Percentiles rank a stretch among this genome's conserved stretches.
phyloP scores from a whole-genome alignment of 768 basidiomycete species.

The Cystofilobasidium macerans region DNA sequence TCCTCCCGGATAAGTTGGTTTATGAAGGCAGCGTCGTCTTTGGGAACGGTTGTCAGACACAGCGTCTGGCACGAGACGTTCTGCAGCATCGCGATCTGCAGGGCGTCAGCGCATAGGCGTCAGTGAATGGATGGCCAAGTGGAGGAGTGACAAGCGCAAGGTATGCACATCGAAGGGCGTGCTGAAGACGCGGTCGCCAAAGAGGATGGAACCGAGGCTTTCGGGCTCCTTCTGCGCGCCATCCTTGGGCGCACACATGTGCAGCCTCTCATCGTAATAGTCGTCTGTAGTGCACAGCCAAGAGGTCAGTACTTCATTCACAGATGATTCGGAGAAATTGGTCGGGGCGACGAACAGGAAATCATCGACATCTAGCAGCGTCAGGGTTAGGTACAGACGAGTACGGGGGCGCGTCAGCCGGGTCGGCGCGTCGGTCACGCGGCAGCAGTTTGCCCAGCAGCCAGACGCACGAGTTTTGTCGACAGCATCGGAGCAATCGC shows the following conservation, averaged over 20 bases:
- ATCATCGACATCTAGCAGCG: constrained; percentile 71
- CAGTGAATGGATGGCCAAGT: background rate
- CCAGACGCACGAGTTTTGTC: constrained; percentile 53
- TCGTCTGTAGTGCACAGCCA: constrained; percentile 54
- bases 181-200: constrained; percentile 87
- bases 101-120: background rate
- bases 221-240: constrained; percentile 55
- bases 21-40: constrained; percentile 72
- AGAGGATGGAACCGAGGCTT: constrained; percentile 83
- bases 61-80: constrained; percentile 62
- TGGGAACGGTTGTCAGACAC: constrained; percentile 53
- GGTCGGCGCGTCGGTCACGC: constrained; percentile 7
- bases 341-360: constrained; percentile 50
- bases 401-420: background rate
- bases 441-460: constrained; percentile 4
- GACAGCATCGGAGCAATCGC: constrained; percentile 37
- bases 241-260: constrained; percentile 69
- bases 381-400: too few relatives aligned
- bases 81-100: constrained; percentile 67
- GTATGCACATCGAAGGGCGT: constrained; percentile 69
- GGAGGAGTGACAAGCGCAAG: background rate
- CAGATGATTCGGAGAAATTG: too few relatives aligned
- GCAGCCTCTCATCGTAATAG: constrained; percentile 77
- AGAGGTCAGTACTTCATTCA: too few relatives aligned
- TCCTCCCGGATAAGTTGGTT: constrained; percentile 76